phyloP scores from a whole-genome alignment of 2,329 filamentous ascomycete genomes.

The Fonsecaea erecta region DNA sequence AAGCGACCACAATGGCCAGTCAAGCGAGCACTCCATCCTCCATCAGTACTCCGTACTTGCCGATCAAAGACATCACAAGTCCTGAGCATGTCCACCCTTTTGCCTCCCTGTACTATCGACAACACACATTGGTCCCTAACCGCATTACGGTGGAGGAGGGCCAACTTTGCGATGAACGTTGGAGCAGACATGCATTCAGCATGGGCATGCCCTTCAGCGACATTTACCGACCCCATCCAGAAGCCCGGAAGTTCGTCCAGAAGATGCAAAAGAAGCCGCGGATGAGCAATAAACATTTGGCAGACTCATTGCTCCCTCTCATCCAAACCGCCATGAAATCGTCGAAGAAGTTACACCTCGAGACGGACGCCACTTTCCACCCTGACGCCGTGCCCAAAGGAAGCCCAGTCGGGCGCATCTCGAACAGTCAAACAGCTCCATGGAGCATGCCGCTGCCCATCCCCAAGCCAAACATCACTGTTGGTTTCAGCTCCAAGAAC shows the following conservation, averaged over 20 bases:
- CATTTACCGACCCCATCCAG: conserved; percentile 15
- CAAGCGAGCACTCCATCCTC: conserved; percentile 13
- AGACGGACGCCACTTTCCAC: conserved; percentile 20
- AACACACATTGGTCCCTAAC: conserved; percentile 23
- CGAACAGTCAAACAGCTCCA: conserved; percentile 1
- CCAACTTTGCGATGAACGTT: conserved; percentile 22
- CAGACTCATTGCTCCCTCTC: conserved; percentile 21
- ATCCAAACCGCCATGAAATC: conserved; percentile 22
- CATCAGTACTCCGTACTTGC: conserved; percentile 1
- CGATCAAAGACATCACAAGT: conserved; percentile 12
- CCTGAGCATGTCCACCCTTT: neutral
- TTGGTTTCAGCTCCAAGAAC: conserved; percentile 27
- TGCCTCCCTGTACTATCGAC: conserved; percentile 19
- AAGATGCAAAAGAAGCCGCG: conserved; percentile 22
- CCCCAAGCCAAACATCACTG: conserved; percentile 27
- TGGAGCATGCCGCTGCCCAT: conserved; percentile 26
- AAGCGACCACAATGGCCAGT: conserved; percentile 17
- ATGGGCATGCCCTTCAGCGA: conserved; percentile 27
- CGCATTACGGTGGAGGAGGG: conserved; percentile 18
- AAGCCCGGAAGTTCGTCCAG: conserved; percentile 25
- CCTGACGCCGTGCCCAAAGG: conserved; percentile 26
- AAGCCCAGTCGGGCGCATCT: conserved; percentile 1
- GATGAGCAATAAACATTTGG: conserved; percentile 14
- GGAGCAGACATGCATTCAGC: conserved; percentile 27
- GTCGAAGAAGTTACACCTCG: conserved; percentile 19